Conservation (phyloP, 257 asterid genomes). For the Petunia secreta region DNA sequence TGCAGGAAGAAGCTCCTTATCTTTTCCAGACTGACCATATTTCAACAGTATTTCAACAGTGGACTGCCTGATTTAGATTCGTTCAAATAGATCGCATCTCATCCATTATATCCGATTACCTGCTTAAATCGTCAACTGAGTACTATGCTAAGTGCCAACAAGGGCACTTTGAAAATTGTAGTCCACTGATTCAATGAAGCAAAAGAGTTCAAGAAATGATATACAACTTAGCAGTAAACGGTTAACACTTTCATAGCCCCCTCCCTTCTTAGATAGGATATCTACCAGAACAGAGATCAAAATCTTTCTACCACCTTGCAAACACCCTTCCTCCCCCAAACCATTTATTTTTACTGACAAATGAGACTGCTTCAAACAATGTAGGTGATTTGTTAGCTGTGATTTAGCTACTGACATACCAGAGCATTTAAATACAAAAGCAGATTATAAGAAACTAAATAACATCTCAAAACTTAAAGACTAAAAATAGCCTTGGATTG, state of each 20-base stretch:
- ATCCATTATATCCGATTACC: not conserved
- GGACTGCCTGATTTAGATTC: not conserved
- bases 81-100: not conserved
- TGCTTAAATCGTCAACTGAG: not conserved
- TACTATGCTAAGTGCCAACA: not conserved
- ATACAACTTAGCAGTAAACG: no score
- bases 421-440: not conserved
- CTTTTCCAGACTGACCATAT: no score
- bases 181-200: not conserved
- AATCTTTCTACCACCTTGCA: not conserved
- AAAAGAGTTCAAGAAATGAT: no score
- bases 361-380: constrained; percentile 1
- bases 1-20: no score
- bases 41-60: not conserved
- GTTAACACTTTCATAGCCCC: not conserved
- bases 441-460: not conserved
- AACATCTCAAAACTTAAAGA: not conserved
- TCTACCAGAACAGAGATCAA: not conserved
- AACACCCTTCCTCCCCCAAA: not conserved
- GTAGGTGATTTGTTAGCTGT: not conserved
- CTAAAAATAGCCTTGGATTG: not conserved
- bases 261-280: not conserved
- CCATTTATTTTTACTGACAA: not conserved
- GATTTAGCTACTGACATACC: not conserved
- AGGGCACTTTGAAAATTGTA: not conserved